Percentiles rank a stretch among this genome's conserved stretches.
phyloP scores from a whole-genome alignment of 2,329 filamentous ascomycete species.

The Aspergillus fumigatus region DNA sequence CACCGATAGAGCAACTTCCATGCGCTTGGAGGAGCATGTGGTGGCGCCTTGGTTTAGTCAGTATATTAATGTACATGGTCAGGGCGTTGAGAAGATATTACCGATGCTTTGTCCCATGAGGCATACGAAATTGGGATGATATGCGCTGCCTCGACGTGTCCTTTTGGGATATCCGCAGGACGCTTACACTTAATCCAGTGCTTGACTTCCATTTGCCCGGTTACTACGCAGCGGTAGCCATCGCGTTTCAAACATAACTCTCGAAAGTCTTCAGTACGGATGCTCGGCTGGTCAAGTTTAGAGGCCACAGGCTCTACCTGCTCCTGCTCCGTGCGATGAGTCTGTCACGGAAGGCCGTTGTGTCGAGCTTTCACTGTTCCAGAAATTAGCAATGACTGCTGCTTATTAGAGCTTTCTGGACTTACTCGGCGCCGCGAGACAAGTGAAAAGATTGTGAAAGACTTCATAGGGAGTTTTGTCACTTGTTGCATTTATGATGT shows the following conservation, averaged over 20 bases:
- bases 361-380: slow-evolving; percentile 2
- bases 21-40: background rate
- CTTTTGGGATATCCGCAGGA: background rate
- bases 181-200: background rate
- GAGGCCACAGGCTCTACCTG: background rate
- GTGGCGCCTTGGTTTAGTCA: background rate
- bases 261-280: background rate
- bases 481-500: background rate
- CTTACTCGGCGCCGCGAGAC: background rate
- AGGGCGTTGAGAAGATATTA: background rate
- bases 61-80: background rate
- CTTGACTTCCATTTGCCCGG: background rate
- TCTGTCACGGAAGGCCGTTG: background rate
- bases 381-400: background rate
- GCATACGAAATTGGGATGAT: slow-evolving; percentile 4
- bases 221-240: background rate
- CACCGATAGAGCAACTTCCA: slow-evolving; percentile 2
- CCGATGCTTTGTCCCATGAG: background rate
- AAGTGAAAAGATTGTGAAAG: background rate
- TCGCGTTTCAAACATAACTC: background rate
- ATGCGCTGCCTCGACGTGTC: background rate
- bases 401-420: background rate
- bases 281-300: background rate
- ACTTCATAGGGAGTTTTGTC: background rate
- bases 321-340: background rate